Evolutionary conservation across 352 stramenopile species (phyloP).

Genomic region (Pythium utonaiense): DNA sequence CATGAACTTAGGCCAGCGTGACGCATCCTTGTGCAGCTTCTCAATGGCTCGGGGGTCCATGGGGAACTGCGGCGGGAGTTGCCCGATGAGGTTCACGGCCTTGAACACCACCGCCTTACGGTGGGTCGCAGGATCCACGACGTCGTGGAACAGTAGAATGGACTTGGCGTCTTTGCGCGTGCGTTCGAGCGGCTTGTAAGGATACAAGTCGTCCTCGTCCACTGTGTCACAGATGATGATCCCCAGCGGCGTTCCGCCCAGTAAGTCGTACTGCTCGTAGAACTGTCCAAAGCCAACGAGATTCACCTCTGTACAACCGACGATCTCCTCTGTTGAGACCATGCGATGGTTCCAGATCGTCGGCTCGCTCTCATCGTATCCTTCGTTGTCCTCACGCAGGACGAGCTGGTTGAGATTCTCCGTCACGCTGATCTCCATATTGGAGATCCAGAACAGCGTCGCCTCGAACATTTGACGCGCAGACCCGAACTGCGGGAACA

Average conservation of each 20-base stretch:
- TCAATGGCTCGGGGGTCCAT: not conserved
- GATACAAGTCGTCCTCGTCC: conserved; percentile 39
- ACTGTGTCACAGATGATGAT: conserved; percentile 30
- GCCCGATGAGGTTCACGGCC: not conserved
- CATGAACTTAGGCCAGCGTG: not conserved
- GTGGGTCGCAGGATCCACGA: not conserved
- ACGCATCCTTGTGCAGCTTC: not conserved
- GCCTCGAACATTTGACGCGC: conserved; percentile 43
- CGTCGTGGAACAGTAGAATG: conserved; percentile 8
- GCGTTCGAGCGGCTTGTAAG: conserved; percentile 27
- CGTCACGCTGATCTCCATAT: conserved; percentile 50
- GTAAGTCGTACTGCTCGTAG: conserved; percentile 18
- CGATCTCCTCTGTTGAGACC: conserved; percentile 22
- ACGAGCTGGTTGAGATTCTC: conserved; percentile 38
- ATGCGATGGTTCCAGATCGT: conserved; percentile 39
- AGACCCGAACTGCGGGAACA: conserved; percentile 31
- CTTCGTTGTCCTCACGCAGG: conserved; percentile 25
- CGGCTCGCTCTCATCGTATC: not conserved
- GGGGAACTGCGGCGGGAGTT: not conserved
- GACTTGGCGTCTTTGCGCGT: conserved; percentile 20
- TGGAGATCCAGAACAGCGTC: conserved; percentile 33
- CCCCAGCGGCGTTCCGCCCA: conserved; percentile 17
- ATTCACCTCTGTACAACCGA: conserved; percentile 13
- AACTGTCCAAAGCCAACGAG: conserved; percentile 22
- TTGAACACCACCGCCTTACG: conserved; percentile 4